Percentiles rank a stretch among this genome's conserved stretches.
Conservation (phyloP, 2,329 filamentous ascomycete genomes). For the Pseudogymnoascus sp. region DNA sequence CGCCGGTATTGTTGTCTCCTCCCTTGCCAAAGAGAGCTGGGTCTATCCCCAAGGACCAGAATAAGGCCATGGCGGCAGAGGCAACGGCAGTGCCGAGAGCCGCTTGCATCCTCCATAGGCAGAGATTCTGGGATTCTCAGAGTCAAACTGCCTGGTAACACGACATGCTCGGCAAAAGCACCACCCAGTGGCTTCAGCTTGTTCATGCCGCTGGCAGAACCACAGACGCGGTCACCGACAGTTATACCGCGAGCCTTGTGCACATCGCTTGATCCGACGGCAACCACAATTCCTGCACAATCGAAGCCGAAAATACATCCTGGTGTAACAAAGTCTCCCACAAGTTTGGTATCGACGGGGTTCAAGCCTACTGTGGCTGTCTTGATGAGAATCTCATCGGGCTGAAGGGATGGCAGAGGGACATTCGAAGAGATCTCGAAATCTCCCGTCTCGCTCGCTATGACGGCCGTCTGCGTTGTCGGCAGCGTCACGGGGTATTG, state of each 20-base stretch:
- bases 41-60: no score
- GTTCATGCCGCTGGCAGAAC: slow-evolving; percentile 10
- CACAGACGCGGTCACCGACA: slow-evolving; percentile 18
- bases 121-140: slow-evolving; percentile 25
- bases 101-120: slow-evolving; percentile 27
- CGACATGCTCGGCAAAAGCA: no score
- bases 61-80: no score
- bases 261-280: not conserved
- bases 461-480: no score
- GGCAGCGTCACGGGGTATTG: no score
- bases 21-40: no score
- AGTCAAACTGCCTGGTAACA: no score
- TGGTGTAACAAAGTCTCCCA: slow-evolving; percentile 9
- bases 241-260: no score
- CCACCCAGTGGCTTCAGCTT: no score
- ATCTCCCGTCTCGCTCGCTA: no score
- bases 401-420: slow-evolving; percentile 21
- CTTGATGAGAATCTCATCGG: slow-evolving; percentile 33
- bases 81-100: slow-evolving; percentile 8
- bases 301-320: slow-evolving; percentile 15
- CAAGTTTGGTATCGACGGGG: slow-evolving; percentile 29
- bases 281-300: slow-evolving; percentile 13
- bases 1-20: no score
- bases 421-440: no score
- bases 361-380: slow-evolving; percentile 34